phyloP scores from a whole-genome alignment of 192 early-diverging fungal genomes.

The Spizellomyces punctatus region DNA sequence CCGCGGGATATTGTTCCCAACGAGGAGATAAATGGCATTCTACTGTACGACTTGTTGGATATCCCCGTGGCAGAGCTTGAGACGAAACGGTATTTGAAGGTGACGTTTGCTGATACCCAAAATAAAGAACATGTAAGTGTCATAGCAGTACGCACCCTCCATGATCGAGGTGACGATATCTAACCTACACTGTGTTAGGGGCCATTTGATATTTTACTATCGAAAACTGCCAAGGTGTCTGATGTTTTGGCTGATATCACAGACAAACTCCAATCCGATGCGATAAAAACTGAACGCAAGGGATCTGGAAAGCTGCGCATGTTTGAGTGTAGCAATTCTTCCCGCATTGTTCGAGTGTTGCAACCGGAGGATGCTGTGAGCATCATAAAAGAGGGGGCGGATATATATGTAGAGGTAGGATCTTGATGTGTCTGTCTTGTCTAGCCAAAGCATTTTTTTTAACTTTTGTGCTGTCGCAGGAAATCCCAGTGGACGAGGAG shows the following conservation, averaged over 20 bases:
- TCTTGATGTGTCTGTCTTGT: background rate
- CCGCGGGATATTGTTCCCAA: conserved; percentile 32
- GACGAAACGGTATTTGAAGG: conserved; percentile 69
- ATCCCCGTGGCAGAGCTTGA: conserved; percentile 82
- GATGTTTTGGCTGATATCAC: conserved; percentile 55
- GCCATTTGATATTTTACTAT: conserved; percentile 69
- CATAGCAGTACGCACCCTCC: background rate
- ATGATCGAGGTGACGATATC: background rate
- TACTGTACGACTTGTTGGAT: conserved; percentile 87
- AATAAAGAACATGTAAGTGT: conserved; percentile 66
- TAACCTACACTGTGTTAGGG: conserved; percentile 30
- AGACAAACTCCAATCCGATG: conserved; percentile 36
- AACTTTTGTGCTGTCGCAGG: conserved; percentile 14
- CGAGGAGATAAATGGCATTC: conserved; percentile 27
- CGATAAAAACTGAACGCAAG: background rate
- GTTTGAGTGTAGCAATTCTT: background rate
- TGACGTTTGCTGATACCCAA: conserved; percentile 66
- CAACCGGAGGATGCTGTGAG: background rate
- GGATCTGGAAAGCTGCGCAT: background rate
- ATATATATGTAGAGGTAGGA: conserved; percentile 19
- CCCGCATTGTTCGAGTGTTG: background rate
- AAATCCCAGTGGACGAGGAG: conserved; percentile 8
- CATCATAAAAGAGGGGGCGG: conserved; percentile 15
- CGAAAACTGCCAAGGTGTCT: conserved; percentile 52
- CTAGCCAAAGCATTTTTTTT: background rate